Evolutionary conservation across 371 early-diverging fungal species (phyloP), one percentile per base, ranked within the genome.

Genomic region (Nematocida sp.): DNA sequence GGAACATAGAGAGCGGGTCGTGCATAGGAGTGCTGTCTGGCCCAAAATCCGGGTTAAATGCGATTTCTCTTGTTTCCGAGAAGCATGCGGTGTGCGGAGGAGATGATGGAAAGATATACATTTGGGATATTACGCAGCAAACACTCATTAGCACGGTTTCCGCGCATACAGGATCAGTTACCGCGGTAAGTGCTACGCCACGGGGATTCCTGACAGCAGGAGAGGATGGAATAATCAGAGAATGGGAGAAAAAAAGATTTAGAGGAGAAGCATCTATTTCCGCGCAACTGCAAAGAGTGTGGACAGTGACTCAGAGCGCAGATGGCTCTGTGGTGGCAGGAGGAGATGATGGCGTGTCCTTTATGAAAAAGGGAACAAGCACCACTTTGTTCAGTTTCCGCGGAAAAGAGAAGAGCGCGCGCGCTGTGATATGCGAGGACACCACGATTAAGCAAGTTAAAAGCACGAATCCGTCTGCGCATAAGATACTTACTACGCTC

Each of bases 91-190:
- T 80, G 13, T 64, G 79, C 25, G 83, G 79, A 35, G 66, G 78
- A 0, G 83, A 83, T 60, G 83, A 83, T 55, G 61, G 71, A 16
- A 64, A 65, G 3, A 39, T 83, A 30, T 69, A 65, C 45, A 60
- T 83, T 1, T 83, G 80, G 80, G 81, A 80, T 40, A 50, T 47
- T 25, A 42, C 56, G 16, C 66, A 65, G 9, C 32, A 38, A 1
- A 59, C 65, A n/a, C 55, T 51, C 13, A 55, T 83, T 25, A 77
- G 69, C 7, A 77, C 66, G 3, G 57, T 81, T 5, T 42, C 55
- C 30, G 83, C 71, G 25, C 83, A 83, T 39, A 80, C 61, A 33
- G 76, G 78, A 42, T 77, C 81, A n/a, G 71, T 83, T 39, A 83
- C 77, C 33, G 55, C 59, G 23, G 66, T 83, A 16, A 45, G 48